phyloP scores from a whole-genome alignment of 108 stramenopile genomes.

The Epipyxis sp. region DNA sequence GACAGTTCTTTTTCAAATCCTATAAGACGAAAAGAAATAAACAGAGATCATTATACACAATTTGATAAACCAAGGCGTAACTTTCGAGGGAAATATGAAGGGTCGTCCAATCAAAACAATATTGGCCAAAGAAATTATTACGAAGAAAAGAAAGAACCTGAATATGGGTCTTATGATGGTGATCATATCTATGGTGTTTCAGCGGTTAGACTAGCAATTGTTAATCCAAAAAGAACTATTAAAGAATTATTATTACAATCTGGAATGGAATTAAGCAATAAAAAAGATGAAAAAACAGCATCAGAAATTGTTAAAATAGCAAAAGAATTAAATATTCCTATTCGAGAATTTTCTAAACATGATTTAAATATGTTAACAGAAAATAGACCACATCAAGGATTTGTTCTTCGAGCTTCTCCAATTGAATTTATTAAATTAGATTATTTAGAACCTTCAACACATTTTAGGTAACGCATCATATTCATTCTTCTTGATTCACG shows the following conservation, averaged over 20 bases:
- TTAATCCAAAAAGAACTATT: background rate
- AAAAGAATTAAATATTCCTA: background rate
- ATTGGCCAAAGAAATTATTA: too few relatives aligned
- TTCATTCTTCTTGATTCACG: too few relatives aligned
- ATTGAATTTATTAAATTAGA: constrained; percentile 62
- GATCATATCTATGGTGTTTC: constrained; percentile 27
- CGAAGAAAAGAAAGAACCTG: constrained; percentile 18
- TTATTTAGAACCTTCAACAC: constrained; percentile 33
- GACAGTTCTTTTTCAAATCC: too few relatives aligned
- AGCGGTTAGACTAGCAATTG: background rate
- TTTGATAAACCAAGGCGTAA: too few relatives aligned
- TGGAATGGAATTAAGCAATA: background rate
- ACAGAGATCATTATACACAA: too few relatives aligned
- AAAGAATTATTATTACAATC: constrained; percentile 10
- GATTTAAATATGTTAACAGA: constrained; percentile 69
- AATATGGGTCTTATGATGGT: constrained; percentile 23
- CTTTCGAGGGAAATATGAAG: too few relatives aligned
- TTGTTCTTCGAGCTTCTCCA: constrained; percentile 69
- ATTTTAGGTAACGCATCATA: constrained; percentile 40
- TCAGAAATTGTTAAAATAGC: constrained; percentile 13
- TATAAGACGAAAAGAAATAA: too few relatives aligned
- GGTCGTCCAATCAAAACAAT: too few relatives aligned
- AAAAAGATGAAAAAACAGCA: constrained; percentile 2
- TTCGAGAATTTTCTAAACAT: constrained; percentile 18
- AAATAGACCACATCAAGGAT: constrained; percentile 86